These are phyloP conservation scores for Tephrocybe sp. DNA, from an alignment of 768 basidiomycete species.

Conservation along the genomic window DNA sequence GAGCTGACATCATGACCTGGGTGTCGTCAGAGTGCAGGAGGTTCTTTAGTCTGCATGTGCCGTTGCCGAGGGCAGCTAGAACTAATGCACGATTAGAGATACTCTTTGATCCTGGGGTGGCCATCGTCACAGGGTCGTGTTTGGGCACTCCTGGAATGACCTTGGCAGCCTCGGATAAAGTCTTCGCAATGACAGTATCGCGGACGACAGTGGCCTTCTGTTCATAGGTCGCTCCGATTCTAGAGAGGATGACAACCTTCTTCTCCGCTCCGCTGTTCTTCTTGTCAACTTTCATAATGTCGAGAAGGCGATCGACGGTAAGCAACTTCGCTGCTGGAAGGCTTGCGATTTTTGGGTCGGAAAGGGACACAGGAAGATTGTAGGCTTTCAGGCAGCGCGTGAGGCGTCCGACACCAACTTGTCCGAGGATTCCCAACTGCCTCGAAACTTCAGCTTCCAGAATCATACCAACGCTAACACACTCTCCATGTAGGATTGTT, in stretches of 20 bases:
- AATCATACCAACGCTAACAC: constrained; percentile 93
- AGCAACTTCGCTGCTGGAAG: constrained; percentile 71
- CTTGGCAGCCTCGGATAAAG: constrained; percentile 75
- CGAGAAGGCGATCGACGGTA: constrained; percentile 77
- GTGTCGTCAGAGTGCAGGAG: constrained; percentile 97
- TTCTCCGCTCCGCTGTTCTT: constrained; percentile 93
- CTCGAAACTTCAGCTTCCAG: constrained; percentile 94
- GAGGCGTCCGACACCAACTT: constrained; percentile 90
- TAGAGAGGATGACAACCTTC: constrained; percentile 88
- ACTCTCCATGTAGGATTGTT: constrained; percentile 93
- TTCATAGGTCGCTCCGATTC: constrained; percentile 91
- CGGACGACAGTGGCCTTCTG: constrained; percentile 83
- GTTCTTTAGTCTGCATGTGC: constrained; percentile 86
- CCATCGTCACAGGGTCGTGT: constrained; percentile 63
- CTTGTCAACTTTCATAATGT: constrained; percentile 96
- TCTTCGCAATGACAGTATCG: constrained; percentile 80
- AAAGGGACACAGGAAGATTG: constrained; percentile 81
- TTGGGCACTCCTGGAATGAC: constrained; percentile 69
- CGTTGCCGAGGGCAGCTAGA: constrained; percentile 86
- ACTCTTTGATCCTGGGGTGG: constrained; percentile 95
- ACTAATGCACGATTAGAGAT: constrained; percentile 94
- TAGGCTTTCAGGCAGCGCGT: constrained; percentile 86
- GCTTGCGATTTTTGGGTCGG: constrained; percentile 73
- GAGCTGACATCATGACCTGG: constrained; percentile 97
- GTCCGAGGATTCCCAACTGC: constrained; percentile 81